Evolutionary conservation across 2,329 filamentous ascomycete species (phyloP).

Genomic region (Tolypocladium tundrense): DNA sequence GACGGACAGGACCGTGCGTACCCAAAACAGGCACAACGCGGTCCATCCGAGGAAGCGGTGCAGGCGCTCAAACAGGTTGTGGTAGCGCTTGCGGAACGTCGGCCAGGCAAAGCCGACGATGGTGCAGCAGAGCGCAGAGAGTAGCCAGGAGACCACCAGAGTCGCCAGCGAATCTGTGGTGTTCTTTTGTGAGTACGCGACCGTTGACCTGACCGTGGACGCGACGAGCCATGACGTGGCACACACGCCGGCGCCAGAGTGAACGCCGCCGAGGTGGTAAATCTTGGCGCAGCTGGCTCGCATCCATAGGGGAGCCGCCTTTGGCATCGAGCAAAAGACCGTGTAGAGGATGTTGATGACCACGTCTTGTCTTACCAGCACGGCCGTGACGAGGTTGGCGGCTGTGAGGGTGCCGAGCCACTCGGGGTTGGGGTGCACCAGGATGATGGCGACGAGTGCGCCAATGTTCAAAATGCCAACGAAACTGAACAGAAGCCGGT

Average conservation of each 20-base stretch:
- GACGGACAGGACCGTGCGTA: slow-evolving; percentile 45
- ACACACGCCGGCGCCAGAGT: slow-evolving; percentile 38
- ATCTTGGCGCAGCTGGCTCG: slow-evolving; percentile 38
- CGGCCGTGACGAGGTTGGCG: slow-evolving; percentile 37
- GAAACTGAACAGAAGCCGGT: slow-evolving; percentile 45
- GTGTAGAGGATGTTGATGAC: slow-evolving; percentile 41
- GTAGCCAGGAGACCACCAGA: slow-evolving; percentile 42
- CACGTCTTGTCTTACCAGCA: slow-evolving; percentile 42
- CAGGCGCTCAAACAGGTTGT: slow-evolving; percentile 60
- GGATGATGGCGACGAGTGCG: slow-evolving; percentile 32
- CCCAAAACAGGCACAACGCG: slow-evolving; percentile 55
- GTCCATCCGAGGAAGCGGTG: slow-evolving; percentile 70
- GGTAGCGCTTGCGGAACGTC: slow-evolving; percentile 47
- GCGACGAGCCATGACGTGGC: slow-evolving; percentile 39
- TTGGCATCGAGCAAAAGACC: slow-evolving; percentile 33
- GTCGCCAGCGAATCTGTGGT: slow-evolving; percentile 28
- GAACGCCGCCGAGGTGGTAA: slow-evolving; percentile 42
- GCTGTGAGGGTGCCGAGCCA: slow-evolving; percentile 32
- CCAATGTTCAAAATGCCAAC: slow-evolving; percentile 39
- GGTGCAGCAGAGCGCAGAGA: slow-evolving; percentile 44
- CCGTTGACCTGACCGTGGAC: slow-evolving; percentile 27
- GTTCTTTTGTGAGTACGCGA: slow-evolving; percentile 19
- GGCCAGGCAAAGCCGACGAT: slow-evolving; percentile 58
- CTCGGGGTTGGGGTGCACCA: slow-evolving; percentile 20
- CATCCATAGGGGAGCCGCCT: slow-evolving; percentile 35